Conservation (phyloP, 2,329 filamentous ascomycete genomes). For the Monosporascus sp. region DNA sequence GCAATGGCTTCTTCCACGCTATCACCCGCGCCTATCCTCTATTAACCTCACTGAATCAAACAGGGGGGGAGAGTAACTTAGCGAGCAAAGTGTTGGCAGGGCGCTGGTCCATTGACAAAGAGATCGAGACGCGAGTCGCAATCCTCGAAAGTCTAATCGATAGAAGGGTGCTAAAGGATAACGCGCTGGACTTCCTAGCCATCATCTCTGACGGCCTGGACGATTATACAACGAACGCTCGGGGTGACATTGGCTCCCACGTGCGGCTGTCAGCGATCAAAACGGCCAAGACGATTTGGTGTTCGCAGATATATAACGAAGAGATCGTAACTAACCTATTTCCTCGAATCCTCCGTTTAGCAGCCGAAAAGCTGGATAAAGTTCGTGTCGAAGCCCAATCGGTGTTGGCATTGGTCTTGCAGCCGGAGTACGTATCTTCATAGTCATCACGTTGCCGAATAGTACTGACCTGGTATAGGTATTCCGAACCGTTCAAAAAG, state of each 20-base stretch:
- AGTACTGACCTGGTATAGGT: conserved; percentile 25
- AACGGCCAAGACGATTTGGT: conserved; percentile 63
- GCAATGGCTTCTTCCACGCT: conserved; percentile 48
- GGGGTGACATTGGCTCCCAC: conserved; percentile 85
- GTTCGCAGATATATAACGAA: conserved; percentile 8
- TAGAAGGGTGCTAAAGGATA: conserved; percentile 38
- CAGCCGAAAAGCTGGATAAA: conserved; percentile 85
- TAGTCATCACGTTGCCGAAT: background rate
- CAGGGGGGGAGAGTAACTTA: conserved; percentile 13
- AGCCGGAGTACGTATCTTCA: conserved; percentile 35
- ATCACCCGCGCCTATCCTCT: conserved; percentile 45
- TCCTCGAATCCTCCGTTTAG: conserved; percentile 57
- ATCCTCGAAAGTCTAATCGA: conserved; percentile 50
- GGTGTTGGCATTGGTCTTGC: conserved; percentile 41
- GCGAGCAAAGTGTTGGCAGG: conserved; percentile 41
- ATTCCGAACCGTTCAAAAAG: conserved; percentile 27
- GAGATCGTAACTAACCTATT: conserved; percentile 35
- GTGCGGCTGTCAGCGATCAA: conserved; percentile 76
- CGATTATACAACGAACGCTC: conserved; percentile 85
- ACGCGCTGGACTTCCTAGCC: conserved; percentile 34
- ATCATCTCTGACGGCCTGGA: conserved; percentile 59
- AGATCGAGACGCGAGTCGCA: conserved; percentile 48
- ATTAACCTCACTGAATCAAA: conserved; percentile 12
- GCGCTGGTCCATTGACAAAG: conserved; percentile 46
- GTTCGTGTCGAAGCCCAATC: conserved; percentile 65